Conservation (phyloP, 164 flowering plant genomes). For the Platanus orientalis region DNA sequence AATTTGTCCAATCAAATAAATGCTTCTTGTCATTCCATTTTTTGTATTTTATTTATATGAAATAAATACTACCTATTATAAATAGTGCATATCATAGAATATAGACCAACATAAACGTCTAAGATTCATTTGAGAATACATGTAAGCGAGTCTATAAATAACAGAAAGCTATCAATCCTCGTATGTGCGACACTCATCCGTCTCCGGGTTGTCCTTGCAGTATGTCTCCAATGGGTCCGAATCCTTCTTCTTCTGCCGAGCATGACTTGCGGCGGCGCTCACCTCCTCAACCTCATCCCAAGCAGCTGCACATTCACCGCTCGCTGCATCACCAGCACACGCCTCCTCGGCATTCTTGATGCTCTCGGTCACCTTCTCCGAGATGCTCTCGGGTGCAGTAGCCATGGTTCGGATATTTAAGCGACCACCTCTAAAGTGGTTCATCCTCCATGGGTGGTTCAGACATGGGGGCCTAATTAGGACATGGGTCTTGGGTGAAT, state of each 20-base stretch:
- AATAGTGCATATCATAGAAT: no score
- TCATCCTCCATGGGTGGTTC: conserved; percentile 37
- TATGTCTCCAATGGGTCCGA: conserved; percentile 68
- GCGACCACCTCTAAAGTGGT: conserved; percentile 12
- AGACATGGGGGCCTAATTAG: conserved; percentile 17
- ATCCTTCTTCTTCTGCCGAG: conserved; percentile 40
- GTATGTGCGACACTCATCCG: conserved; percentile 87
- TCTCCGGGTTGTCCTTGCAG: conserved; percentile 87
- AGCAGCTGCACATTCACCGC: conserved; percentile 68
- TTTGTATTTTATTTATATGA: no score
- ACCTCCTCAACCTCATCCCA: conserved; percentile 94
- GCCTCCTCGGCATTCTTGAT: conserved; percentile 41
- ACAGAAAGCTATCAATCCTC: conserved; percentile 30
- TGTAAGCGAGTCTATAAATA: no score
- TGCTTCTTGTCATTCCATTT: no score
- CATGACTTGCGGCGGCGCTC: conserved; percentile 83
- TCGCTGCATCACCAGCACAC: conserved; percentile 38
- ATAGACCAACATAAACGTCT: no score
- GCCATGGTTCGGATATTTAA: conserved; percentile 23
- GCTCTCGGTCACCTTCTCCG: conserved; percentile 39
- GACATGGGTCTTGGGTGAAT: conserved; percentile 21
- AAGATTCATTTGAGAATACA: no score
- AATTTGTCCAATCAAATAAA: no score
- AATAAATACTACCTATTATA: no score
- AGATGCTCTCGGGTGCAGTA: conserved; percentile 25